phyloP scores from a whole-genome alignment of 176 grass and related monocot genomes.

The Guadua angustifolia region DNA sequence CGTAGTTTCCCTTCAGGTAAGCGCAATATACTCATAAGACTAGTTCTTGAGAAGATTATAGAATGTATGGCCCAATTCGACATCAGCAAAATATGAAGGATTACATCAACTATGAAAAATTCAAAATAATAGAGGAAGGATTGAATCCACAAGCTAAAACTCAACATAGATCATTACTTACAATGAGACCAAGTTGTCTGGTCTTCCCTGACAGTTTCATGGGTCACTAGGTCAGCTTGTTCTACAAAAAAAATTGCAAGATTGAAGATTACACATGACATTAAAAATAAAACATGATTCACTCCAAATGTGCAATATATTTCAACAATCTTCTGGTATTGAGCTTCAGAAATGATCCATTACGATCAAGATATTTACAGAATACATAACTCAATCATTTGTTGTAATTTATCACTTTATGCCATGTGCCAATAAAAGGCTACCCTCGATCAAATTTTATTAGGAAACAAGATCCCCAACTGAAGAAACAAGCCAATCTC shows the following conservation, averaged over 20 bases:
- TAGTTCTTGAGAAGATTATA: not conserved
- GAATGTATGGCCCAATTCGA: not conserved
- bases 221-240: conserved; percentile 85
- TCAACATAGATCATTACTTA: conserved; percentile 43
- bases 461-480: not conserved
- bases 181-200: conserved; percentile 83
- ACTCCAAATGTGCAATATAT: not conserved
- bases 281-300: not conserved
- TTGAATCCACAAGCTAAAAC: not conserved
- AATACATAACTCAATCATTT: not conserved
- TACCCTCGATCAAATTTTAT: not conserved
- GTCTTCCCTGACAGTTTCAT: conserved; percentile 71
- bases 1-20: not conserved
- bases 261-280: not conserved
- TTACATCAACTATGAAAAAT: not conserved
- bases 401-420: not conserved
- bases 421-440: not conserved
- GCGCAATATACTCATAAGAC: not conserved
- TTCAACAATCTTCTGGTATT: not conserved
- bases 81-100: not conserved
- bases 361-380: not conserved
- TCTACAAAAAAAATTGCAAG: conserved; percentile 43
- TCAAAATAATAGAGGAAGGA: not conserved
- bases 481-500: not conserved
- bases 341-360: not conserved